These are phyloP conservation scores for Viola odorata DNA, from an alignment of 345 rosid genomes.

Conservation along the genomic window DNA sequence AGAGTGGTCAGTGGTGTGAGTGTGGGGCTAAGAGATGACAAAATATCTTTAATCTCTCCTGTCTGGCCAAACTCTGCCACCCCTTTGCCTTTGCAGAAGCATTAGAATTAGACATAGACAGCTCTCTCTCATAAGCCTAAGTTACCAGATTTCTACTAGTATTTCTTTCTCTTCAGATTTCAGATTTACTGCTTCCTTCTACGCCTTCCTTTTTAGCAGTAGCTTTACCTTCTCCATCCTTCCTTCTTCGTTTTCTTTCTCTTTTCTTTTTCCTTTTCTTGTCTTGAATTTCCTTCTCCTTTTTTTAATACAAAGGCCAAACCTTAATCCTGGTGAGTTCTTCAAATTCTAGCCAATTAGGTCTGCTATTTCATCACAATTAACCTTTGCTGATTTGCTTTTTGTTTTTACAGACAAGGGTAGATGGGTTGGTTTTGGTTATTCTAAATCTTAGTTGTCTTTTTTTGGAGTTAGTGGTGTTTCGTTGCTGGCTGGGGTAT, in stretches of 20 bases:
- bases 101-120: constrained; percentile 7
- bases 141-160: not conserved
- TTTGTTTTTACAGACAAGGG: too few species aligned
- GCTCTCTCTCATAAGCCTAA: constrained; percentile 6
- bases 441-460: not conserved
- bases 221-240: constrained; percentile 6
- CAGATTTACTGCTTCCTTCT: not conserved
- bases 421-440: not conserved
- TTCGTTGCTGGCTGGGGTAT: constrained; percentile 18
- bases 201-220: not conserved
- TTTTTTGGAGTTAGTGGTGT: constrained; percentile 26
- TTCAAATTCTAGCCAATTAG: too few species aligned
- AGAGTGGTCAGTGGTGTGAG: not conserved
- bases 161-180: not conserved
- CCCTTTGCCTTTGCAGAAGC: constrained; percentile 28
- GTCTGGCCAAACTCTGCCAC: constrained; percentile 27
- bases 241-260: not conserved
- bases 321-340: too few species aligned
- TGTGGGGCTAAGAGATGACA: constrained; percentile 18
- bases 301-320: too few species aligned
- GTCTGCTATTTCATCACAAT: too few species aligned
- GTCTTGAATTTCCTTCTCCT: too few species aligned
- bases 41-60: constrained; percentile 15
- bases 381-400: too few species aligned
- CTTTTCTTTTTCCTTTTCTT: not conserved